Evolutionary conservation across 2,329 filamentous ascomycete species (phyloP).

Genomic region (Phaeophleospora eucalypticola): DNA sequence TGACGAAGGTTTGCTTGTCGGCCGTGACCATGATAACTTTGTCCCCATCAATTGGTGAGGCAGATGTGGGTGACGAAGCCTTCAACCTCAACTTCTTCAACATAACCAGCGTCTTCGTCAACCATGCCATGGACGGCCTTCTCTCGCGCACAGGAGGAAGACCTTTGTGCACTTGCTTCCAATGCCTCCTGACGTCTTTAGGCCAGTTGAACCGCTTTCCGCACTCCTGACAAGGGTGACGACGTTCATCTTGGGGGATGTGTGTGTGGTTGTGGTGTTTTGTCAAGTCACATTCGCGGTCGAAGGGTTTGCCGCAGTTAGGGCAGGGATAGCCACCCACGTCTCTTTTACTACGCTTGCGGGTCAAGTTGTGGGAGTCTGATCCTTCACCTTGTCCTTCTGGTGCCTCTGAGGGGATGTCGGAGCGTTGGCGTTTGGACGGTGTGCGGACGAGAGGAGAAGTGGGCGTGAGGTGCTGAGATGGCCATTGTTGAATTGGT

Average conservation of each 20-base stretch:
- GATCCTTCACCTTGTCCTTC: not conserved
- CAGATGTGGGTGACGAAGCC: not conserved
- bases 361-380: not conserved
- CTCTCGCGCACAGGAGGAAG: not conserved
- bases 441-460: not conserved
- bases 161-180: conserved; percentile 8
- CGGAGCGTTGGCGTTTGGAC: not conserved
- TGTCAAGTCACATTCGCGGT: conserved; percentile 11
- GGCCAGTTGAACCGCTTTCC: conserved; percentile 7
- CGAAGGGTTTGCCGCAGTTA: conserved; percentile 1
- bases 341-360: conserved; percentile 5
- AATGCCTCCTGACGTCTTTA: conserved; percentile 14
- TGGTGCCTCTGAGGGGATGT: not conserved
- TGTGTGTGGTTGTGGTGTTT: conserved; percentile 13
- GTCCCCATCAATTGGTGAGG: not conserved
- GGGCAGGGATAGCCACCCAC: conserved; percentile 9
- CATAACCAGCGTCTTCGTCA: not conserved
- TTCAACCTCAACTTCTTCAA: not conserved
- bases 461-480: not conserved
- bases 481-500: not conserved
- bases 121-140: not conserved
- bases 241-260: not conserved
- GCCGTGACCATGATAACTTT: conserved; percentile 8
- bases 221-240: conserved; percentile 8
- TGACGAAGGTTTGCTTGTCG: conserved; percentile 2